Percentiles rank a stretch among this genome's conserved stretches.
Conservation (phyloP, 2,329 filamentous ascomycete species). For the Drechslerella dactyloides region DNA sequence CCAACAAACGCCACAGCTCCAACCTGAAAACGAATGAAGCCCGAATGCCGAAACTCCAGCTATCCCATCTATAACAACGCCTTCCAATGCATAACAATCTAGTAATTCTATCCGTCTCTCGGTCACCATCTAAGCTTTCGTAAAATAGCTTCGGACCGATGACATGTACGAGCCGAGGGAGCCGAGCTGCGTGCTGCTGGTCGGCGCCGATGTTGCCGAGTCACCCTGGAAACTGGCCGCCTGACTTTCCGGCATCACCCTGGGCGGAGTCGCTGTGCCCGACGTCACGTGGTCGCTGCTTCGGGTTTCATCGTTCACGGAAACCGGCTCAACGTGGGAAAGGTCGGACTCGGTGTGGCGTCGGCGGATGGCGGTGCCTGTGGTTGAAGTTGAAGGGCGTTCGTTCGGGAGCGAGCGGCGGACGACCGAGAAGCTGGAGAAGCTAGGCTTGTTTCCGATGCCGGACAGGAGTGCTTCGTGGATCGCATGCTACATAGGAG, state of each 20-base stretch:
- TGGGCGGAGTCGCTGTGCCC: slow-evolving; percentile 37
- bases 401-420: slow-evolving; percentile 40
- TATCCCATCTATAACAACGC: neutral
- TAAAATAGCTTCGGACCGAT: slow-evolving; percentile 36
- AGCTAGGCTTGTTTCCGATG: slow-evolving; percentile 39
- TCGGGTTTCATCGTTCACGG: slow-evolving; percentile 19
- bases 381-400: slow-evolving; percentile 24
- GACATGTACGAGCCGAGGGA: slow-evolving; percentile 30
- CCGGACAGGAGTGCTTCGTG: slow-evolving; percentile 47
- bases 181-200: slow-evolving; percentile 15
- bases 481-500: slow-evolving; percentile 22
- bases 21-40: slow-evolving; percentile 3
- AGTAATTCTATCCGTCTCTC: slow-evolving; percentile 9
- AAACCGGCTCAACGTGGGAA: slow-evolving; percentile 29
- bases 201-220: neutral
- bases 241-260: slow-evolving; percentile 18
- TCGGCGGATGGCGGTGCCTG: slow-evolving; percentile 19
- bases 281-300: slow-evolving; percentile 40
- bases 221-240: slow-evolving; percentile 4
- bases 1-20: neutral
- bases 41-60: neutral
- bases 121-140: slow-evolving; percentile 8
- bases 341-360: slow-evolving; percentile 44
- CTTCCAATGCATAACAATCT: neutral
- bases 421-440: slow-evolving; percentile 35